A percentile compares a stretch with the other conserved stretches of the same genome.
Evolutionary conservation across 2,329 filamentous ascomycete genomes (phyloP).

Genomic region (Trichoderma oligosporum): DNA sequence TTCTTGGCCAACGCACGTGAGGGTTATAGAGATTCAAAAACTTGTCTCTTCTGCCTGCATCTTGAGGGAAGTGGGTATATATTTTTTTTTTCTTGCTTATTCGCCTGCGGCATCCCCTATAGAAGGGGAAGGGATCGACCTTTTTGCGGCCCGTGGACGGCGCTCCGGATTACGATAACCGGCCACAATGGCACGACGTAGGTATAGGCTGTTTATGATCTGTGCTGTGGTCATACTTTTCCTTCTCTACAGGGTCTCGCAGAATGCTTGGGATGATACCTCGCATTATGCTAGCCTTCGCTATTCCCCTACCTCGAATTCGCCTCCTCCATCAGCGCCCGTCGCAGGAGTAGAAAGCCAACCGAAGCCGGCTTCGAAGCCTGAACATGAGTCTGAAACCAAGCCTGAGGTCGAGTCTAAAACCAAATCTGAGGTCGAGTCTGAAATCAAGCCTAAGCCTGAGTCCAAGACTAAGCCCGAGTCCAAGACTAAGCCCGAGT

Average conservation of each 20-base stretch:
- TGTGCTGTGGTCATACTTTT: constrained; percentile 54
- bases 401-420: background rate
- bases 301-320: constrained; percentile 8
- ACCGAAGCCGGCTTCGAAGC: background rate
- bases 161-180: background rate
- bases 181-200: constrained; percentile 54
- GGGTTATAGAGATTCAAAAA: background rate
- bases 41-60: background rate
- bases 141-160: background rate
- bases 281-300: constrained; percentile 5
- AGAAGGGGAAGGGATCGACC: background rate
- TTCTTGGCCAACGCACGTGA: background rate
- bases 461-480: background rate
- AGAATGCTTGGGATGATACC: constrained; percentile 38
- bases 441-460: background rate
- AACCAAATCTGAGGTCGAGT: background rate
- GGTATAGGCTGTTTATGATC: constrained; percentile 59
- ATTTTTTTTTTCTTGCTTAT: background rate
- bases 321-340: constrained; percentile 1
- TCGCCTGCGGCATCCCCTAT: background rate
- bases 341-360: background rate
- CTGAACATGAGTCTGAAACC: background rate
- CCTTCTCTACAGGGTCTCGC: constrained; percentile 48
- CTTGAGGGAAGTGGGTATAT: too few relatives aligned
- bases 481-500: background rate